Conservation (phyloP, 768 basidiomycete genomes). For the Clavaria fumosa region DNA sequence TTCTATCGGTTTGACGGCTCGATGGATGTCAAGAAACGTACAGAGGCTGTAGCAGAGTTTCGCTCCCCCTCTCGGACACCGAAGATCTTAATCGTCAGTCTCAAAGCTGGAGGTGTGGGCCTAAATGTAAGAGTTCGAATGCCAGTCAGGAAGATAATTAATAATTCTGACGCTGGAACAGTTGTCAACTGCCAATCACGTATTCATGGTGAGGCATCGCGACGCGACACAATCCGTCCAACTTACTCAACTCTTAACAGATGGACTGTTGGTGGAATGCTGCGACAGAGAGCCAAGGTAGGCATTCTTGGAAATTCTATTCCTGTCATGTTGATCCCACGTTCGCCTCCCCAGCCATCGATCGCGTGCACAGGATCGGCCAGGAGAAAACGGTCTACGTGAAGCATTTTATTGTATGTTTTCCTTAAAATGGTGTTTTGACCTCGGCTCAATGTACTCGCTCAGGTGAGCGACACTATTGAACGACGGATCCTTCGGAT, state of each 20-base stretch:
- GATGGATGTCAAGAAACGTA: slow-evolving; percentile 76
- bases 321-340: too few relatives aligned
- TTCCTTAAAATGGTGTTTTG: not conserved
- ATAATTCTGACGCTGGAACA: slow-evolving; percentile 13
- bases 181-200: slow-evolving; percentile 71
- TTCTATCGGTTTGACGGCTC: slow-evolving; percentile 84
- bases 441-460: not conserved
- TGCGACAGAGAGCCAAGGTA: slow-evolving; percentile 69
- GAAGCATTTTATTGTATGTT: slow-evolving; percentile 65
- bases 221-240: not conserved
- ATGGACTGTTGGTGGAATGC: slow-evolving; percentile 95
- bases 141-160: slow-evolving; percentile 3
- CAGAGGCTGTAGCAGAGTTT: slow-evolving; percentile 64
- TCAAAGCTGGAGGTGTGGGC: slow-evolving; percentile 89
- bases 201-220: slow-evolving; percentile 57
- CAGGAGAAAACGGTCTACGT: slow-evolving; percentile 74
- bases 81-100: slow-evolving; percentile 60
- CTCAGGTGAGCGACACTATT: slow-evolving; percentile 58
- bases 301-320: too few relatives aligned
- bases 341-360: slow-evolving; percentile 52
- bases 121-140: slow-evolving; percentile 42
- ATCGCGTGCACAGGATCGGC: slow-evolving; percentile 74
- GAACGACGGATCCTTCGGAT: slow-evolving; percentile 69
- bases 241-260: slow-evolving; percentile 21
- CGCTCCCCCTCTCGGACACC: slow-evolving; percentile 51